These are phyloP conservation scores for Lithocarpus polystachyus DNA, from an alignment of 306 rosid species.

Conservation along the genomic window DNA sequence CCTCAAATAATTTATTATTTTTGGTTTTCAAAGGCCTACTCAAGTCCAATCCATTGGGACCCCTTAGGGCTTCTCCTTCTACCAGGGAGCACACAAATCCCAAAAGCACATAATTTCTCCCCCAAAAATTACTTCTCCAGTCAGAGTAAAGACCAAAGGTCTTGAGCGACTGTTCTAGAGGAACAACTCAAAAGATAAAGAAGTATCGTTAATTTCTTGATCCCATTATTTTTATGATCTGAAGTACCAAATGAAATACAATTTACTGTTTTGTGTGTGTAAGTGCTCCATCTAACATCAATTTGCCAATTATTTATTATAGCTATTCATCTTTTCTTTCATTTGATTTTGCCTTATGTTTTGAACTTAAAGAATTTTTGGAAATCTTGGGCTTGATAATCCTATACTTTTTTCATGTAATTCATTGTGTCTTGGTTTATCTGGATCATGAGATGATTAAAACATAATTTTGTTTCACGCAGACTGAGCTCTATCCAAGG, in stretches of 20 bases:
- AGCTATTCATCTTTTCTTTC: neutral
- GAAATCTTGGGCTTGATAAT: neutral
- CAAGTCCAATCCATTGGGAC: too few relatives aligned
- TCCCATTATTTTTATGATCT: neutral
- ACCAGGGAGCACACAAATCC: too few relatives aligned
- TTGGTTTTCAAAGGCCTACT: too few relatives aligned
- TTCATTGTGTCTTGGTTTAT: slow-evolving; percentile 17
- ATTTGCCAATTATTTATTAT: neutral
- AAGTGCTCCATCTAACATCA: neutral
- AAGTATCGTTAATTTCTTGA: too few relatives aligned
- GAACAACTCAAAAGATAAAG: too few relatives aligned
- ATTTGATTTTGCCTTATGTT: neutral
- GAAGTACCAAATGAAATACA: neutral
- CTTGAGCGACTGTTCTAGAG: too few relatives aligned
- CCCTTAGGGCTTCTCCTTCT: too few relatives aligned
- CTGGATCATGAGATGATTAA: slow-evolving; percentile 23
- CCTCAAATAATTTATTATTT: too few relatives aligned
- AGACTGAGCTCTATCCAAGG: slow-evolving; percentile 81
- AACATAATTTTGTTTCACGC: slow-evolving; percentile 38
- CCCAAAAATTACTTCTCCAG: too few relatives aligned
- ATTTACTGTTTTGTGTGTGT: neutral
- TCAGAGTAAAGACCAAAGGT: too few relatives aligned
- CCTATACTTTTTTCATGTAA: slow-evolving; percentile 13
- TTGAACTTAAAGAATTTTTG: neutral
- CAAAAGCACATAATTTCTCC: too few relatives aligned